Evolutionary conservation across 2,329 filamentous ascomycete genomes (phyloP), one percentile per base, ranked within the genome.

Genomic region (Chaetomium sp.): DNA sequence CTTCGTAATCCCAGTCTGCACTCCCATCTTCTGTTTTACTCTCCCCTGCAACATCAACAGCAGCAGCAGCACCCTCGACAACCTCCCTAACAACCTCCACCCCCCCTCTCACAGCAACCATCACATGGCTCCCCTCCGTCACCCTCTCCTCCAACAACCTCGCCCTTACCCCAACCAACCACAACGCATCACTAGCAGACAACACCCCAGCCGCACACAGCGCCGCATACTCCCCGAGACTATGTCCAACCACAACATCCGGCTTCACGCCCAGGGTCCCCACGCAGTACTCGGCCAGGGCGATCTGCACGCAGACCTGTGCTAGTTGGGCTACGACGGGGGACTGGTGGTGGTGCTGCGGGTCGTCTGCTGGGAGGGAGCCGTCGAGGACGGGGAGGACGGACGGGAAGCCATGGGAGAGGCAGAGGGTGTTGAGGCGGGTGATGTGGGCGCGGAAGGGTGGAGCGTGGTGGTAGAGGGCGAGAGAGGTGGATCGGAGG

Each of bases 191-290:
- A 61, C 80, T 81, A n/a, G 80, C 82, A n/a, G 85, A 87, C 19
- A 89, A 73, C 10, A 89, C 85, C 47, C 86, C 87, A 53, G 87
- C 84, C 41, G 85, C 77, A 62, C 87, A 78, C 7, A 90, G 79
- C 43, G 87, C 86, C 35, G 87, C 85, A 63, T 89, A 89, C 68
- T 90, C 86, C 50, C 87, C 87, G 35, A 90, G 73, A 62, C 84
- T 88, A 69, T 83, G 81, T n/a, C 81, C 81, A 8, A 84, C 68
- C 1, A 84, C 80, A 5, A 74, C 79, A 12, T 78, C 75, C 2
- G 81, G 80, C 43, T 67, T 70, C 51, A 84, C 71, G 37, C 79
- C 80, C 75, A 79, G 79, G 3, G 76, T 78, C 12, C 61, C 66
- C 80, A 27, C 19, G 19, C 80, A 84, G 1, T 83, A 71, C 44